A percentile compares a stretch with the other conserved stretches of the same genome.
Conservation (phyloP, 2,329 filamentous ascomycete genomes). For the Aquanectria penicillioides region DNA sequence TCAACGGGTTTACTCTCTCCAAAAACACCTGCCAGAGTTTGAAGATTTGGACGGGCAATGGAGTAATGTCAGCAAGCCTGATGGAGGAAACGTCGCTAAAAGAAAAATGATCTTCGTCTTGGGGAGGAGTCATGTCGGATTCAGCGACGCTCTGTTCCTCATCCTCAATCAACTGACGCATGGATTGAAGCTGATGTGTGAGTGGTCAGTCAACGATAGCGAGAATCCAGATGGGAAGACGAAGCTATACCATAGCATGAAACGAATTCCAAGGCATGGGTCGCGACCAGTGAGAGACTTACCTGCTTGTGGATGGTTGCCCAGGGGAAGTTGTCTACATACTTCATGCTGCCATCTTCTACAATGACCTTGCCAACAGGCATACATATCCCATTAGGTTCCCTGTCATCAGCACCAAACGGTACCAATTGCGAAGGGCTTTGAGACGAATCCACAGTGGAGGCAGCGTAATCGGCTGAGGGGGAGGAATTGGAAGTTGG, state of each 20-base stretch:
- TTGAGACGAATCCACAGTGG: neutral
- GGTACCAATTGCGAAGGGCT: conserved; percentile 1
- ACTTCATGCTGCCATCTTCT: conserved; percentile 11
- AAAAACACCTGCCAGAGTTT: conserved; percentile 20
- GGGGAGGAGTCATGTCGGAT: conserved; percentile 1
- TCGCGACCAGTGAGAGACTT: neutral
- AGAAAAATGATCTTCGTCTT: conserved; percentile 6
- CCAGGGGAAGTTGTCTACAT: conserved; percentile 18
- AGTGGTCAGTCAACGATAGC: neutral
- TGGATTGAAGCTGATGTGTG: conserved; percentile 4
- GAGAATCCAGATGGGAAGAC: neutral
- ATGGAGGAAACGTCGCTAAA: neutral
- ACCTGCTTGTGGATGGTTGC: conserved; percentile 16
- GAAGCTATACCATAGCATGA: too few species aligned
- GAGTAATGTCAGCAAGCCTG: neutral
- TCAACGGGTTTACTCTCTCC: conserved; percentile 17
- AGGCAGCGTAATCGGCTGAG: conserved; percentile 3
- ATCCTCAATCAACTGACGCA: conserved; percentile 12
- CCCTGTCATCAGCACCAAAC: neutral
- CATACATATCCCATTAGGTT: conserved; percentile 8
- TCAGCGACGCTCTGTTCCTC: conserved; percentile 10
- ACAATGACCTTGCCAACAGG: conserved; percentile 9
- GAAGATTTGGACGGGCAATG: conserved; percentile 17
- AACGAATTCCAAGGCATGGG: neutral
- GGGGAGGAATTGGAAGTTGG: neutral